Evolutionary conservation across 371 early-diverging fungal genomes (phyloP).

Genomic region (Syncephalastrum contaminatum): DNA sequence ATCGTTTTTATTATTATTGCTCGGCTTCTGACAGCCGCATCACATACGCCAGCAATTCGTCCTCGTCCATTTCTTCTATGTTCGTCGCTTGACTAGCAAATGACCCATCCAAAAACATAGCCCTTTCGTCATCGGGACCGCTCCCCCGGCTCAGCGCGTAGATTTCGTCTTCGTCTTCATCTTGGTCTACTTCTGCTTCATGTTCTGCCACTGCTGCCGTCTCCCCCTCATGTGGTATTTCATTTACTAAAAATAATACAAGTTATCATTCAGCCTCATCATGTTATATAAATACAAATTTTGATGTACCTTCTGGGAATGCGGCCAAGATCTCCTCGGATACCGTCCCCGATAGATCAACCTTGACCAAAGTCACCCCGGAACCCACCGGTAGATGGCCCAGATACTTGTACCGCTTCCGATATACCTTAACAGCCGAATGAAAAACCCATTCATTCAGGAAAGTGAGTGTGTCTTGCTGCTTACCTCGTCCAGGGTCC

Average conservation of each 20-base stretch:
- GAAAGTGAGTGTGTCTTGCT: not conserved
- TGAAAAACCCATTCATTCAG: conserved; percentile 23
- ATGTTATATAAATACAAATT: not conserved
- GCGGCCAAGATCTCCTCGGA: conserved; percentile 40
- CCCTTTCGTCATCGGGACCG: too few species aligned
- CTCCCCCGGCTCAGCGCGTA: not conserved
- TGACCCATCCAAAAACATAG: not conserved
- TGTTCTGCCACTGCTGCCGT: not conserved
- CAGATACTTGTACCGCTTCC: conserved; percentile 74
- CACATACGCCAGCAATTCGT: conserved; percentile 15
- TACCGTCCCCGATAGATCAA: conserved; percentile 65
- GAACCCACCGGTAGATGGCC: conserved; percentile 79
- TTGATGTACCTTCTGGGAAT: conserved; percentile 41
- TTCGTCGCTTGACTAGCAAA: not conserved
- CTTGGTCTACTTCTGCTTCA: not conserved
- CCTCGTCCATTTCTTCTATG: conserved; percentile 11
- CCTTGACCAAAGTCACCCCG: conserved; percentile 76
- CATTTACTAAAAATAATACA: not conserved
- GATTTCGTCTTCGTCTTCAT: not conserved
- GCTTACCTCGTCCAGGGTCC: conserved; percentile 4
- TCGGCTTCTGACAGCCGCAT: conserved; percentile 4
- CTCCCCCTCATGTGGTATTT: not conserved
- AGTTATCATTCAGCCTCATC: not conserved
- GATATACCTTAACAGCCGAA: conserved; percentile 69
- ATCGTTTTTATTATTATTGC: not conserved